Base-by-base conservation (phyloP, 2,329 filamentous ascomycete genomes). In the Fusarium sp. region DNA sequence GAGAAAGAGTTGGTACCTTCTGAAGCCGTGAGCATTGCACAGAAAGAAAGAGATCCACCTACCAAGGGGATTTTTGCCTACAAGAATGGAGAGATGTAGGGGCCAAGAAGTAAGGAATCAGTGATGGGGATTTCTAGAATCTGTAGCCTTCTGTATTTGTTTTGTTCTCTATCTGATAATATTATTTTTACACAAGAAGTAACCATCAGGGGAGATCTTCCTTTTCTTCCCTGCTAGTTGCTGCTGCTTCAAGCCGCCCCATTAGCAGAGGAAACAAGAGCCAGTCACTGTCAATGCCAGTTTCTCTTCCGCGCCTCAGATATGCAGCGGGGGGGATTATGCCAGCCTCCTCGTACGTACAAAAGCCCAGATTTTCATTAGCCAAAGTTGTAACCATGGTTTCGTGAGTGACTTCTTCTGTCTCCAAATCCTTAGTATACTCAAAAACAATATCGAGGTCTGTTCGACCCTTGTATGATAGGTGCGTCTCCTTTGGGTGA, bases 1-100 rank as follows among this genome's bases (percentile, higher is more conserved):
- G 14, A 7, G 11, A 40, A 20, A 1, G 1, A 6, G 2, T 10
- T 18, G 1, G 30, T 53, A 2, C 7, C 10, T 5, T 3, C 3
- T 1, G 50, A 53, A 0, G 50, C 26, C 3, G n/a, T 32, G 14
- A 7, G 10, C 5, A 23, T 32, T 20, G 18, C 50, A 12, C 35
- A 53, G 10, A 41, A 10, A 2, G 14, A 41, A 32, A 30, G 35
- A 13, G 50, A 53, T 14, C 18, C 7, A 10, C 35, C 18, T 1
- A 40, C 50, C 0, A 53, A 30, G 14, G 50, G 50, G 2, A 41
- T 41, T 3, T 41, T 53, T 30, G 35, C 35, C 6, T 17, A 17
- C 2, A 38, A 27, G 11, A 14, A 4, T 7, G 7, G n/a, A 48
- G 26, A 46, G 26, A 6, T 11, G 18, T n/a, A 30, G 17, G 6